Base-by-base conservation (phyloP, 345 rosid genomes). In the Psidium guajava region DNA sequence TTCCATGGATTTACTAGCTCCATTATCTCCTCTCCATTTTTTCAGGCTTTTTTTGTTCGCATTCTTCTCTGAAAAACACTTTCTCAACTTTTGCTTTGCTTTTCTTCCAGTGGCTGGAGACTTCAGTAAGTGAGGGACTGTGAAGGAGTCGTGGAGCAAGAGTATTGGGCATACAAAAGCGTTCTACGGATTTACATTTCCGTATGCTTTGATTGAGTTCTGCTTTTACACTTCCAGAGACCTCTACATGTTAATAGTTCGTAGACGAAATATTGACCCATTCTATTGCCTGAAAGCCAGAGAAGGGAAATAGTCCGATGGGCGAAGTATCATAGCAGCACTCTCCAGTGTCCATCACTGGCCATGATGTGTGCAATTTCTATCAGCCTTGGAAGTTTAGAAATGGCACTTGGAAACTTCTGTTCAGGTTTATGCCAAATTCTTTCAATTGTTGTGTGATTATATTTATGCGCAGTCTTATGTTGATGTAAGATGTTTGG, bases 61-160 rank as follows among this genome's bases (percentile, higher is more conserved):
- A 47, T 51, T 32, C 83, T 1, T 11, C 83, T 82, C 55, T 82
- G 56, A 51, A 36, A 32, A 11, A 18, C 77, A 32, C 77, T 69
- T 5, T 73, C 27, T 21, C n/a, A 52, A 54, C 32, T 25, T 51
- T 85, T 32, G 85, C n/a, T 69, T 54, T 82, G 28, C 24, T 58
- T 73, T 83, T 69, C 40, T 81, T 59, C 44, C 92, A 93, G 95
- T 57, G 86, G 92, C 86, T 8, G 81, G 86, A 57, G 90, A 88
- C 54, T 87, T 90, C 81, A 73, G 87, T 12, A 89, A 86, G 58
- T 88, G 55, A 88, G 86, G 90, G 82, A 58, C 52, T 10, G 25
- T 42, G 54, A 47, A 83, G 85, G 25, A 36, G 47, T 9, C 80
- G 5, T 69, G 80, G 80, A 69, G 80, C 47, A 36, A 36, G 80